Evolutionary conservation across 768 basidiomycete genomes (phyloP).

Genomic region (Phlebiopsis flavidoalba): DNA sequence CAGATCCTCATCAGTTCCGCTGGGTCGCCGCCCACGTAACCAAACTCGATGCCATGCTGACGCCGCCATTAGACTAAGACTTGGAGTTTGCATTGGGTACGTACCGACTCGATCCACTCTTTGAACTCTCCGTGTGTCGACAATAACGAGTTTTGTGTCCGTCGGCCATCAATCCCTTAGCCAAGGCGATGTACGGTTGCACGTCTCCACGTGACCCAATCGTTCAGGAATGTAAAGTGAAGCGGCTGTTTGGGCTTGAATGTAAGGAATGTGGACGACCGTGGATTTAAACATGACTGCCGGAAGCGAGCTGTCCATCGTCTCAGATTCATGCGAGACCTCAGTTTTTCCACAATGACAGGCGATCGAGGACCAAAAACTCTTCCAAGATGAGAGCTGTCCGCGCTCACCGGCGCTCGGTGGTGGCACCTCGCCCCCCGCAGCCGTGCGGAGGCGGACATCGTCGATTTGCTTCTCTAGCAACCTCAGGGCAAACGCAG

Average conservation of each 20-base stretch:
- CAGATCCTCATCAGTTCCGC: slow-evolving; percentile 98
- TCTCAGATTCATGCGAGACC: not conserved
- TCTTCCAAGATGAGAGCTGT: slow-evolving; percentile 84
- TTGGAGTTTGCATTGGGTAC: slow-evolving; percentile 21
- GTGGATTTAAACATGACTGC: slow-evolving; percentile 96
- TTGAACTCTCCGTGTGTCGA: slow-evolving; percentile 94
- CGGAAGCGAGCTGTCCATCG: slow-evolving; percentile 63
- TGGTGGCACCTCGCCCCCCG: slow-evolving; percentile 35
- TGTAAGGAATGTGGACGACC: slow-evolving; percentile 93
- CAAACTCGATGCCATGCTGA: slow-evolving; percentile 94
- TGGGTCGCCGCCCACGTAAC: slow-evolving; percentile 92
- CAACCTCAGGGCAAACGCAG: slow-evolving; percentile 65
- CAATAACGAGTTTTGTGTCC: slow-evolving; percentile 88
- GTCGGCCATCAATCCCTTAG: slow-evolving; percentile 85
- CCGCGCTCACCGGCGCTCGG: slow-evolving; percentile 53
- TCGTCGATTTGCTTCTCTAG: slow-evolving; percentile 82
- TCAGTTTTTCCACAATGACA: slow-evolving; percentile 30
- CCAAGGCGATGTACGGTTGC: slow-evolving; percentile 95
- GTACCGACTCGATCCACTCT: slow-evolving; percentile 91
- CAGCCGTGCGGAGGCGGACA: slow-evolving; percentile 42
- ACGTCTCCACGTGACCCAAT: slow-evolving; percentile 97
- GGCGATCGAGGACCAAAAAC: slow-evolving; percentile 60
- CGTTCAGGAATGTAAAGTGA: slow-evolving; percentile 89
- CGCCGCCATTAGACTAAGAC: not conserved
- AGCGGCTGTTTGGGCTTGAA: slow-evolving; percentile 88